A percentile compares a stretch with the other conserved stretches of the same genome.
Conservation (phyloP, 164 flowering plant species). For the Macadamia tetraphylla region DNA sequence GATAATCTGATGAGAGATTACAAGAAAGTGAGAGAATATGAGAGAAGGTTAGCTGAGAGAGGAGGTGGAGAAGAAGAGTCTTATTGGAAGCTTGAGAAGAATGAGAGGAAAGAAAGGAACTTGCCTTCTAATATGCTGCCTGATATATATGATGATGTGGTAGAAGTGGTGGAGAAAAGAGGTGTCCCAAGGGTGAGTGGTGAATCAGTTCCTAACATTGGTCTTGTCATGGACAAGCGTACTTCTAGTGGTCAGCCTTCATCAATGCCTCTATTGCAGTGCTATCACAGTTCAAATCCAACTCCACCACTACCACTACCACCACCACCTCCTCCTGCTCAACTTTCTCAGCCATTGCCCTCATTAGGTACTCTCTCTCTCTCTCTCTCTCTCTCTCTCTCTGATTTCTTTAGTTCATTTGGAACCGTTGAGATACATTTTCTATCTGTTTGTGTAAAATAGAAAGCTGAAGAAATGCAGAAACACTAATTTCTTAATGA, state of each 20-base stretch:
- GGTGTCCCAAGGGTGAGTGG: slow-evolving; percentile 12
- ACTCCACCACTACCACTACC: slow-evolving; percentile 21
- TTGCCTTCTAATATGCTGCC: slow-evolving; percentile 69
- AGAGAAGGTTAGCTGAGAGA: slow-evolving; percentile 31
- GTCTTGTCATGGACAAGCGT: slow-evolving; percentile 15
- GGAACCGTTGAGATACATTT: no score
- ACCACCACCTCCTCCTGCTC: slow-evolving; percentile 8
- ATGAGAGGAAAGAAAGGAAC: slow-evolving; percentile 55
- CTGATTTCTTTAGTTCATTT: no score
- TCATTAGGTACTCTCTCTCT: slow-evolving; percentile 37
- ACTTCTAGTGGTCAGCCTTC: slow-evolving; percentile 13
- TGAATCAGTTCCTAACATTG: slow-evolving; percentile 9
- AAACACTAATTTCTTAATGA: no score
- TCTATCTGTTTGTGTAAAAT: no score
- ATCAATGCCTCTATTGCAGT: slow-evolving; percentile 22
- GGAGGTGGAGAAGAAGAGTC: slow-evolving; percentile 22
- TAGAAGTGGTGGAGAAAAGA: slow-evolving; percentile 63
- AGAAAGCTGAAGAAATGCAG: no score
- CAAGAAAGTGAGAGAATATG: slow-evolving; percentile 78
- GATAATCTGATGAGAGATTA: slow-evolving; percentile 86
- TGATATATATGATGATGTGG: slow-evolving; percentile 59
- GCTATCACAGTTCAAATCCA: slow-evolving; percentile 19
- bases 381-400: no score
- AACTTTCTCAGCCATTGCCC: slow-evolving; percentile 28
- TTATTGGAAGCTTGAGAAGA: slow-evolving; percentile 73